phyloP scores from a whole-genome alignment of 805 yeast species.

The Saccharomycopsis fodiens region DNA sequence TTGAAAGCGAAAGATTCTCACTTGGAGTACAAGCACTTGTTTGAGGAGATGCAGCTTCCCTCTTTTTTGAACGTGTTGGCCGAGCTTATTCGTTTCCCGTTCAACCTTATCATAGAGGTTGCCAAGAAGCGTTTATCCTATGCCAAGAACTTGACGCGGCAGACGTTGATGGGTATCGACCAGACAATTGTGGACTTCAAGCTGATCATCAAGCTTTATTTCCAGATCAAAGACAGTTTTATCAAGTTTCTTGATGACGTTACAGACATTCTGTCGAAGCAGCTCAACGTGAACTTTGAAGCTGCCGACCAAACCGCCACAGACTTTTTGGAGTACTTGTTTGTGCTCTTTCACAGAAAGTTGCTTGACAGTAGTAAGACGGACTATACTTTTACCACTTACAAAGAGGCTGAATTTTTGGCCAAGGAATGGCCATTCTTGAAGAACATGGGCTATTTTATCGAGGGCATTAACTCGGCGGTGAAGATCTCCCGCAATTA shows the following conservation, averaged over 20 bases:
- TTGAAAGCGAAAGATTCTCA: conserved; percentile 71
- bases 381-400: conserved; percentile 61
- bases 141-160: conserved; percentile 71
- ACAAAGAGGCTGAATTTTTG: conserved; percentile 85
- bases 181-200: conserved; percentile 85
- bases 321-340: conserved; percentile 65
- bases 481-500: conserved; percentile 75
- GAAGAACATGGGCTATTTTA: conserved; percentile 65
- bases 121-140: conserved; percentile 66
- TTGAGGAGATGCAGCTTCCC: conserved; percentile 66
- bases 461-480: conserved; percentile 62
- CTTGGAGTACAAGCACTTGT: conserved; percentile 50
- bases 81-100: conserved; percentile 65
- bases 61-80: conserved; percentile 60
- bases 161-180: conserved; percentile 94
- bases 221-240: conserved; percentile 49
- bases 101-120: conserved; percentile 70
- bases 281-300: conserved; percentile 47
- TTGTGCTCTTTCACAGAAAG: conserved; percentile 66
- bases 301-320: conserved; percentile 57
- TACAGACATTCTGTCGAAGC: conserved; percentile 51
- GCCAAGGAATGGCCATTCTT: conserved; percentile 77
- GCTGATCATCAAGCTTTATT: conserved; percentile 65
- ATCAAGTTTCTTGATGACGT: conserved; percentile 28
- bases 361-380: conserved; percentile 67